A percentile compares a stretch with the other conserved stretches of the same genome.
These are phyloP conservation scores for Annulohypoxylon maeteangense DNA, from an alignment of 495 filamentous ascomycete genomes.

Conservation along the genomic window DNA sequence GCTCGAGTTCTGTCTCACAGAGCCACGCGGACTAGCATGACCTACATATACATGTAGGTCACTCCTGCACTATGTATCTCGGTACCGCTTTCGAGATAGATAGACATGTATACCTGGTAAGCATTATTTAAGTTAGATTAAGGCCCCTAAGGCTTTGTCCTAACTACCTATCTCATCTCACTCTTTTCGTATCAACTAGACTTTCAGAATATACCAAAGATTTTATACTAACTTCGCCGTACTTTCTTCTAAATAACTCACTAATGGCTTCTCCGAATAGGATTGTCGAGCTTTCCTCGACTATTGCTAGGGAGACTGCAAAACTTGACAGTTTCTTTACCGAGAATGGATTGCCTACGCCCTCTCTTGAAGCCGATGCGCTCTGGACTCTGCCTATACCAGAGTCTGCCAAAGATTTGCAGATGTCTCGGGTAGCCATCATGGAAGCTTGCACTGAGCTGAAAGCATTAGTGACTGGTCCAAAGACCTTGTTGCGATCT, in stretches of 20 bases:
- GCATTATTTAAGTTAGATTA: not conserved
- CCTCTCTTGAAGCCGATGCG: constrained; percentile 28
- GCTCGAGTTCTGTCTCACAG: not conserved
- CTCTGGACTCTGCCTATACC: constrained; percentile 28
- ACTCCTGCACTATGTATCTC: not conserved
- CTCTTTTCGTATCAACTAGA: not conserved
- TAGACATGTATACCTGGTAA: not conserved
- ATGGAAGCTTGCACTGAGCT: constrained; percentile 38
- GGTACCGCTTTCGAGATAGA: not conserved
- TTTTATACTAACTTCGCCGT: not conserved
- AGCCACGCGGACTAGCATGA: not conserved
- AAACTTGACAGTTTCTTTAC: constrained; percentile 25
- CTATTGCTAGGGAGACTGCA: constrained; percentile 29
- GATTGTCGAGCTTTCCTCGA: constrained; percentile 29
- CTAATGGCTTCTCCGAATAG: constrained; percentile 22
- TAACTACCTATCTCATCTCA: not conserved
- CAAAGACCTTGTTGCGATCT: constrained; percentile 21
- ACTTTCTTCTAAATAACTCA: not conserved
- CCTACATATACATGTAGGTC: not conserved
- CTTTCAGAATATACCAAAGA: not conserved
- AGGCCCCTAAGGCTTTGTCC: not conserved
- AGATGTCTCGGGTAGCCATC: constrained; percentile 7
- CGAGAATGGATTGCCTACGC: constrained; percentile 20
- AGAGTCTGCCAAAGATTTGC: constrained; percentile 10
- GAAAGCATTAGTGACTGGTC: constrained; percentile 28